A percentile compares a stretch with the other conserved stretches of the same genome.
Evolutionary conservation across 768 basidiomycete species (phyloP).

Genomic region (Lyophyllum semitale): DNA sequence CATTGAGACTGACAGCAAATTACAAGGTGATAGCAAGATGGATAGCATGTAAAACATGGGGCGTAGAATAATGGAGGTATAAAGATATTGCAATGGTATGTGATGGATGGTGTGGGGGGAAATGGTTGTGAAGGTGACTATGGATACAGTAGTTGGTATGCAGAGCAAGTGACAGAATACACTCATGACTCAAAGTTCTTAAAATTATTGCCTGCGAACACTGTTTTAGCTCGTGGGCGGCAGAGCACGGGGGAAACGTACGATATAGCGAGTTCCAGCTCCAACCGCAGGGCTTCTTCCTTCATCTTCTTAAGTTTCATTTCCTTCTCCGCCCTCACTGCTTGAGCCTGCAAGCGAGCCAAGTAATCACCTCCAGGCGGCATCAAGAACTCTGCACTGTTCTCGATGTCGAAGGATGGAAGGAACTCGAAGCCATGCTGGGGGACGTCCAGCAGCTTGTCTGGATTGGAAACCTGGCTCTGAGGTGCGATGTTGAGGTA

Average conservation of each 20-base stretch:
- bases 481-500: not conserved
- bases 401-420: not conserved
- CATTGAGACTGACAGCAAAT: too few species aligned
- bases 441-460: not conserved
- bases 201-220: not conserved
- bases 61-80: conserved; percentile 6
- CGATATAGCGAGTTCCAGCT: conserved; percentile 28
- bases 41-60: not conserved
- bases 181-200: not conserved
- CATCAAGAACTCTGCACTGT: not conserved
- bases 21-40: not conserved
- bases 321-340: conserved; percentile 28
- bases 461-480: not conserved
- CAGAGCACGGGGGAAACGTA: not conserved
- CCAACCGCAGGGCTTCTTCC: conserved; percentile 32
- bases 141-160: conserved; percentile 13
- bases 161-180: not conserved
- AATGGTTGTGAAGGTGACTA: conserved; percentile 1
- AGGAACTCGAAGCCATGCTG: not conserved
- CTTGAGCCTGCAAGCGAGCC: not conserved
- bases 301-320: conserved; percentile 33
- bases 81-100: conserved; percentile 6
- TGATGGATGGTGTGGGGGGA: not conserved
- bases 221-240: too few species aligned
- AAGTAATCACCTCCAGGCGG: not conserved